Conservation (phyloP, 805 yeast species). For the Kuraishia borneana region DNA sequence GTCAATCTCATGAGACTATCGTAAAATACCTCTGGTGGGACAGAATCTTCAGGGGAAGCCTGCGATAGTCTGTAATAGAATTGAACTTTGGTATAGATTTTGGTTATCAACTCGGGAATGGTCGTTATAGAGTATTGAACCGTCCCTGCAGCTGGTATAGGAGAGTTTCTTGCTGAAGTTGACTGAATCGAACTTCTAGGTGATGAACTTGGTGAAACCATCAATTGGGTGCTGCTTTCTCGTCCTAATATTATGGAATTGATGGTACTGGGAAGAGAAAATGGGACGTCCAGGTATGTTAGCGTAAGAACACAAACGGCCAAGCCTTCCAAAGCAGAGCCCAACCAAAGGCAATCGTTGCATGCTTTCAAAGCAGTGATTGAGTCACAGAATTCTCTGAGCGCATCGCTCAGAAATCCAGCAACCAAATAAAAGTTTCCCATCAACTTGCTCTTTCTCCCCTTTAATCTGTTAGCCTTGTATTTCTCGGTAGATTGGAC, state of each 20-base stretch:
- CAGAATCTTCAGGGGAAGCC: conserved; percentile 55
- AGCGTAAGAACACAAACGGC: conserved; percentile 55
- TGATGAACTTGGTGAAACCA: conserved; percentile 24
- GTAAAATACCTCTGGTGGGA: conserved; percentile 71
- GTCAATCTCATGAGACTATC: conserved; percentile 59
- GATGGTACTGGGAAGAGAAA: conserved; percentile 30
- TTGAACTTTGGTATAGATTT: conserved; percentile 25
- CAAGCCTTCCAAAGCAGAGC: conserved; percentile 74
- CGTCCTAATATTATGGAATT: conserved; percentile 13
- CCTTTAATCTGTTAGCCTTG: conserved; percentile 35
- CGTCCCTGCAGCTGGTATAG: conserved; percentile 3
- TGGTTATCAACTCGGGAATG: conserved; percentile 24
- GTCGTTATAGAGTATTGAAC: conserved; percentile 10
- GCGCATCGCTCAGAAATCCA: conserved; percentile 66
- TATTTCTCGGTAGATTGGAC: conserved; percentile 21
- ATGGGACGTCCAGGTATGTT: conserved; percentile 41
- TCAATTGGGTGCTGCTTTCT: conserved; percentile 9
- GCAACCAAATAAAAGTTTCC: conserved; percentile 74
- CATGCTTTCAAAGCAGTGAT: conserved; percentile 42
- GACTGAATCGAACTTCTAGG: conserved; percentile 36
- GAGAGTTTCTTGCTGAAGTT: conserved; percentile 6
- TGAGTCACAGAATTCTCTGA: conserved; percentile 68
- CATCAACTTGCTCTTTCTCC: conserved; percentile 64
- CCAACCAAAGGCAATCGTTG: conserved; percentile 81
- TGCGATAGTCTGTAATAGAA: conserved; percentile 40